phyloP scores from a whole-genome alignment of 441 rosid genomes.

The Croton setiger region DNA sequence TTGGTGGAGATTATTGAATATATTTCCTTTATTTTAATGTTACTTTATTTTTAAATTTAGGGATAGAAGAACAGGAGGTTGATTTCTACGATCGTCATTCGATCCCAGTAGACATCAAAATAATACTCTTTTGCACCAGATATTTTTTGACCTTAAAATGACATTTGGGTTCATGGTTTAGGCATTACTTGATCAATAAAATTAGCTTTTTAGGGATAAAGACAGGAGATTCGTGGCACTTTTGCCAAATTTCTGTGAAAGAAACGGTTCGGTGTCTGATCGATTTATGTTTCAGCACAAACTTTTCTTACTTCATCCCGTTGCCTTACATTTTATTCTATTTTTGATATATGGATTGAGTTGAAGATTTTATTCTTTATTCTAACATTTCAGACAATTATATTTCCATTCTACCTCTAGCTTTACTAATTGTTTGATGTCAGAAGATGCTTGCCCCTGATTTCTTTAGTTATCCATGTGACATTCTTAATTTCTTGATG shows the following conservation, averaged over 20 bases:
- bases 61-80: neutral
- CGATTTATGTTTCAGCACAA: slow-evolving; percentile 6
- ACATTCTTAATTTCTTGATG: slow-evolving; percentile 21
- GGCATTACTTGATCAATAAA: slow-evolving; percentile 6
- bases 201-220: slow-evolving; percentile 20
- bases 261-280: neutral
- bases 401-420: neutral
- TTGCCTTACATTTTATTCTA: slow-evolving; percentile 10
- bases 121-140: slow-evolving; percentile 6
- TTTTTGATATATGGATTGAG: slow-evolving; percentile 1
- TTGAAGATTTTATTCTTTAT: slow-evolving; percentile 15
- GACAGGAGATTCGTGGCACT: slow-evolving; percentile 14
- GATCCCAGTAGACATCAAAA: neutral
- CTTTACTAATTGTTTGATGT: slow-evolving; percentile 12
- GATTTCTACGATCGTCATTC: neutral
- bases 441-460: slow-evolving; percentile 23
- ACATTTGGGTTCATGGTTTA: slow-evolving; percentile 12
- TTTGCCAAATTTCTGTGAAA: slow-evolving; percentile 10
- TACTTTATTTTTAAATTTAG: neutral
- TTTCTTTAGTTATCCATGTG: slow-evolving; percentile 27
- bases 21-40: neutral
- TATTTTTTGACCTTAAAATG: slow-evolving; percentile 1
- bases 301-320: slow-evolving; percentile 9
- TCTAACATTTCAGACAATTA: slow-evolving; percentile 11
- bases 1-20: slow-evolving; percentile 1